Conservation (phyloP, 2,329 filamentous ascomycete genomes). For the Gliomastix tumulicola region DNA sequence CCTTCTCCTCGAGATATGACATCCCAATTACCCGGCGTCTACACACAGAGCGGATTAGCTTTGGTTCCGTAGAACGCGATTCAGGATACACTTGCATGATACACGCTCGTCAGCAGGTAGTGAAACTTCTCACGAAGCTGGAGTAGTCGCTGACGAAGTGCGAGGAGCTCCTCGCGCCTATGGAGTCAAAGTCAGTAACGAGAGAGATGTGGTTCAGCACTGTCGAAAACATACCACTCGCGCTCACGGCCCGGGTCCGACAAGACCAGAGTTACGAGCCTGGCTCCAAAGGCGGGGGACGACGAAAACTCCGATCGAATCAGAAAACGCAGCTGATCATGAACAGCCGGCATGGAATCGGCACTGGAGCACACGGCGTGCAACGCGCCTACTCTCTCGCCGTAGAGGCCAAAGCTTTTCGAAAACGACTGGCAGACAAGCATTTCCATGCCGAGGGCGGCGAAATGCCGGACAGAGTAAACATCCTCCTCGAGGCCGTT, state of each 20-base stretch:
- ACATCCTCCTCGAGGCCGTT: conserved; percentile 22
- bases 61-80: no score
- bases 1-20: background rate
- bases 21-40: background rate
- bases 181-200: background rate
- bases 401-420: conserved; percentile 30
- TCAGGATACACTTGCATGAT: background rate
- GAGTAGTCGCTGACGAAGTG: background rate
- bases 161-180: background rate
- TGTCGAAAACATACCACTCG: background rate
- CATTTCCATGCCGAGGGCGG: conserved; percentile 17
- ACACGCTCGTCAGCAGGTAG: background rate
- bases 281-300: background rate
- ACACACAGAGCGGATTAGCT: no score
- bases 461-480: conserved; percentile 16
- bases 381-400: conserved; percentile 21
- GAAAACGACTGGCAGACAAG: conserved; percentile 26
- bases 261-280: background rate
- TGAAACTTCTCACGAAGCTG: background rate
- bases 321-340: background rate
- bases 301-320: background rate
- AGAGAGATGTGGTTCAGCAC: background rate
- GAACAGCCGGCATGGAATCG: background rate
- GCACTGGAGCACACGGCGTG: background rate
- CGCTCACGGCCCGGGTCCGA: background rate